A percentile compares a stretch with the other conserved stretches of the same genome.
Evolutionary conservation across 768 basidiomycete species (phyloP).

Genomic region (Tricholoma hemisulphureum): DNA sequence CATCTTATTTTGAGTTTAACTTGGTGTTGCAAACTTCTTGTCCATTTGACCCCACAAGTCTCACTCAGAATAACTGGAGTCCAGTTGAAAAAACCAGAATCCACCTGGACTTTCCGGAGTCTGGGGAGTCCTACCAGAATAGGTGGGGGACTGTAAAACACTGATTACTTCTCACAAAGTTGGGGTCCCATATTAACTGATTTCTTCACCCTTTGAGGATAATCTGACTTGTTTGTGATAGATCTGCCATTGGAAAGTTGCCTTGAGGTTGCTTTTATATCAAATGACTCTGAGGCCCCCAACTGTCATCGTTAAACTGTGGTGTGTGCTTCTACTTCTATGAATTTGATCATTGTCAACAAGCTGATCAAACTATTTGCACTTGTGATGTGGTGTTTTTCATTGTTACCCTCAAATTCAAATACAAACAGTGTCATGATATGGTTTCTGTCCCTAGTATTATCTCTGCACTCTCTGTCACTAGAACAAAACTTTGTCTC

Average conservation of each 20-base stretch:
- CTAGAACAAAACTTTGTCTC: not conserved
- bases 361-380: not conserved
- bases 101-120: too few species aligned
- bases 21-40: too few species aligned
- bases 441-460: not conserved
- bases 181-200: not conserved
- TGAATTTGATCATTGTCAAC: not conserved
- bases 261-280: not conserved
- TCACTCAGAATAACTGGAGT: too few species aligned
- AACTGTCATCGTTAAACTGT: not conserved
- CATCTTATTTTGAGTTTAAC: too few species aligned
- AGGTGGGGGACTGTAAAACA: too few species aligned
- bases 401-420: not conserved
- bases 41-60: too few species aligned
- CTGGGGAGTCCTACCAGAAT: too few species aligned
- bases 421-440: not conserved
- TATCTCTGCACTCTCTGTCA: not conserved
- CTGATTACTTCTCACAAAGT: not conserved
- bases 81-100: too few species aligned
- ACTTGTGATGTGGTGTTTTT: not conserved
- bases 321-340: not conserved
- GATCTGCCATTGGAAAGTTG: not conserved
- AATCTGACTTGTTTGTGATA: not conserved
- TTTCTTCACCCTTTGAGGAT: not conserved
- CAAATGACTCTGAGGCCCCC: not conserved